Evolutionary conservation across 768 basidiomycete genomes (phyloP), one percentile per base, ranked within the genome.

Genomic region (Gyrodon lividus): DNA sequence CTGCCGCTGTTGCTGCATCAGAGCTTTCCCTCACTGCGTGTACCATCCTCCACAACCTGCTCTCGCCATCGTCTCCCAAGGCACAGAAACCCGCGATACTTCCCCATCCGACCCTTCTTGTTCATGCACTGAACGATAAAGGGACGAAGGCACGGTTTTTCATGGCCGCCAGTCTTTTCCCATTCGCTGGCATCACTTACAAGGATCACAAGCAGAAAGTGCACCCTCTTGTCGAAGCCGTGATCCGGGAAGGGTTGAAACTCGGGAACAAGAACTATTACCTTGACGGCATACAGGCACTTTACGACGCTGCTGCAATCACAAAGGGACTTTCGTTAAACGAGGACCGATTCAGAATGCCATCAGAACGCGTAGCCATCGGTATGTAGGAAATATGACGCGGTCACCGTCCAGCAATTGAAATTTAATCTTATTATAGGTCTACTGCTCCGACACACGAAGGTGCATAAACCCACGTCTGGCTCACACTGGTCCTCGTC

Each of bases 171-270:
- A 78, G 83, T 6, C 72, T 95, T n/a, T 81, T 82, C 2, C 92
- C 94, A 0, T 92, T 84, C 53, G 65, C 74, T 20, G 75, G 72
- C 5, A 64, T 87, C 14, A 80, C 77, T 4, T 89, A 84, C 60
- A 62, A 55, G 14, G 84, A 87, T 55, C 73, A 75, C 52, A 93
- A 91, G 67, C 80, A 82, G 41, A 89, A 81, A 59, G 62, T 64
- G 0, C 72, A 79, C 9, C 73, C 77, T 6, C 80, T 82, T 1
- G 77, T 86, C 5, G 84, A 89, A 48, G 81, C 81, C 26, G 84
- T 86, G 24, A 78, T 98, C 30, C 79, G 88, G 43, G 90, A 96
- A 42, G 89, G 89, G 6, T 69, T 97, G 51, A 98, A 95, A 66
- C 76, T 92, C 23, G 90, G 91, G 9, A 75, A 78, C 17, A 86